These are phyloP conservation scores for Grigorovia jiainica DNA, from an alignment of 805 yeast species.

Conservation along the genomic window DNA sequence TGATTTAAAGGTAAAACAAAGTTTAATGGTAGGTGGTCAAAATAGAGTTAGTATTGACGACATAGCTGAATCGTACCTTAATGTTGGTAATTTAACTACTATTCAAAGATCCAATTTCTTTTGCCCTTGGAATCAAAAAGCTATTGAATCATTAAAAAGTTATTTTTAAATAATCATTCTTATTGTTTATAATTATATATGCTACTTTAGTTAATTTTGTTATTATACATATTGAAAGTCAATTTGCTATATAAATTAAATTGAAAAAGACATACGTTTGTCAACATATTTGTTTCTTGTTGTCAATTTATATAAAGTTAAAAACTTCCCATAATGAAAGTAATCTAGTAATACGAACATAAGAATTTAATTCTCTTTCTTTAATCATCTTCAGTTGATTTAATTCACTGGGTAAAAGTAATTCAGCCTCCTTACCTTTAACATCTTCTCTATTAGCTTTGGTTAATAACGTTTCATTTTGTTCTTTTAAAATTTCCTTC, in stretches of 20 bases:
- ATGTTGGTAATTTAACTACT: constrained; percentile 40
- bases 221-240: neutral
- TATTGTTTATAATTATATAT: neutral
- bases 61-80: constrained; percentile 43
- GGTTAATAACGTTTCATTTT: constrained; percentile 57
- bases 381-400: constrained; percentile 57
- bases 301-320: constrained; percentile 14
- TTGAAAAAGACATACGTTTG: too few relatives aligned
- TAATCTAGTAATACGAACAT: constrained; percentile 48
- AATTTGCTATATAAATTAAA: too few relatives aligned
- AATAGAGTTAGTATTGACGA: constrained; percentile 39
- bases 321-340: constrained; percentile 49
- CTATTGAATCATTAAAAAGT: constrained; percentile 20
- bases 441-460: constrained; percentile 89
- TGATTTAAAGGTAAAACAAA: constrained; percentile 44
- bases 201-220: neutral
- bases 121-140: constrained; percentile 41
- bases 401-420: constrained; percentile 65
- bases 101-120: constrained; percentile 62
- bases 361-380: constrained; percentile 43
- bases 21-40: constrained; percentile 44
- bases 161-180: constrained; percentile 18
- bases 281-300: too few relatives aligned
- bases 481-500: constrained; percentile 46
- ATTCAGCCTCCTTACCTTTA: constrained; percentile 66